These are phyloP conservation scores for Leucocoprinus birnbaumii DNA, from an alignment of 768 basidiomycete species.

Conservation along the genomic window DNA sequence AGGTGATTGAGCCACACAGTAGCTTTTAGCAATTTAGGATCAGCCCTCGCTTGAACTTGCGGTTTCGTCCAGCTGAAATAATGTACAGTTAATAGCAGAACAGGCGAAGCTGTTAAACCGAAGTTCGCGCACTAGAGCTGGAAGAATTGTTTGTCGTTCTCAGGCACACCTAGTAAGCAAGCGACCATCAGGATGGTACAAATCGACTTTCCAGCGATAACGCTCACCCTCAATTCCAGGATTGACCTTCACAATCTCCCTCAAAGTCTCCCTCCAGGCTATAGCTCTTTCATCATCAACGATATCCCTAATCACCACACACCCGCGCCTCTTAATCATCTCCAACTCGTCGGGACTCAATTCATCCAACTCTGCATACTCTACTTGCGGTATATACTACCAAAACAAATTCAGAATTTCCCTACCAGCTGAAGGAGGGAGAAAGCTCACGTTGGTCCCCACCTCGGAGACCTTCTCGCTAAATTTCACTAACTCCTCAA, in stretches of 20 bases:
- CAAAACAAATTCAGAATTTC: not conserved
- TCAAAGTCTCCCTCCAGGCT: conserved; percentile 54
- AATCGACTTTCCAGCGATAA: not conserved
- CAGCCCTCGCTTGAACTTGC: conserved; percentile 67
- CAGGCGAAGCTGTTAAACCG: conserved; percentile 2
- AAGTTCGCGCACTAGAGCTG: conserved; percentile 66
- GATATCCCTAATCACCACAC: conserved; percentile 59
- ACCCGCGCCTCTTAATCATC: conserved; percentile 51
- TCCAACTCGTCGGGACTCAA: conserved; percentile 45
- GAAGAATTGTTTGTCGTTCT: conserved; percentile 68
- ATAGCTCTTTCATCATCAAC: conserved; percentile 54
- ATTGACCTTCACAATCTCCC: conserved; percentile 55
- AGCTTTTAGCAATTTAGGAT: conserved; percentile 60
- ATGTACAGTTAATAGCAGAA: too few relatives aligned
- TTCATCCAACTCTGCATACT: conserved; percentile 49
- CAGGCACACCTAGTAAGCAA: conserved; percentile 43
- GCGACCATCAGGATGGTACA: not conserved
- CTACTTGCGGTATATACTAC: conserved; percentile 62
- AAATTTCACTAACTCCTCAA: conserved; percentile 44
- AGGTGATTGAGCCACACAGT: conserved; percentile 61
- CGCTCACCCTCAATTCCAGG: conserved; percentile 46
- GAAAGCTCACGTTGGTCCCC: conserved; percentile 45
- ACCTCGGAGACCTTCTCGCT: conserved; percentile 41
- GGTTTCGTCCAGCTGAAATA: conserved; percentile 15
- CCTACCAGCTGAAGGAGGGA: not conserved